A percentile compares a stretch with the other conserved stretches of the same genome.
Conservation (phyloP, 2,329 filamentous ascomycete genomes). For the Macrophomina phaseolina region DNA sequence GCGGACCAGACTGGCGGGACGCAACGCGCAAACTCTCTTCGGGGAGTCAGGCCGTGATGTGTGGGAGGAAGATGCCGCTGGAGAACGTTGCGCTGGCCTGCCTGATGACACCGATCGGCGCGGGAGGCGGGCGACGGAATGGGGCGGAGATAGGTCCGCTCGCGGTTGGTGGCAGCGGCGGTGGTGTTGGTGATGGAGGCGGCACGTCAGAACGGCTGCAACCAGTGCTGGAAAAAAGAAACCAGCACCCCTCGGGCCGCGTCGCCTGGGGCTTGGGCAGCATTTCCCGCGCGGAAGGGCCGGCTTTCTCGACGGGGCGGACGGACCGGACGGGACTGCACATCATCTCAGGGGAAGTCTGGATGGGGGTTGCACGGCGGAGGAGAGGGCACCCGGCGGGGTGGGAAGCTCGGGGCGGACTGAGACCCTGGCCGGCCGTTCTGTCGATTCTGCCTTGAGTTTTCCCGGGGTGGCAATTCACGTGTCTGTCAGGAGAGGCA, state of each 20-base stretch:
- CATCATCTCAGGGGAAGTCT: slow-evolving; percentile 12
- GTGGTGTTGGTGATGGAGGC: not conserved
- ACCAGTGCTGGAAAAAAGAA: slow-evolving; percentile 13
- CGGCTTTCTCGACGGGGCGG: not conserved
- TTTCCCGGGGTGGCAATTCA: slow-evolving; percentile 10
- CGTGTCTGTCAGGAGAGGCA: slow-evolving; percentile 22
- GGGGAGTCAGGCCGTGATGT: slow-evolving; percentile 9
- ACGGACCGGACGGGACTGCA: slow-evolving; percentile 22
- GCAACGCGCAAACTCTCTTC: slow-evolving; percentile 8
- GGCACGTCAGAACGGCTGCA: slow-evolving; percentile 17
- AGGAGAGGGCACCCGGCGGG: not conserved
- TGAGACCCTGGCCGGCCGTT: not conserved
- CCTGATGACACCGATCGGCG: not conserved
- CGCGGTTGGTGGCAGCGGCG: not conserved
- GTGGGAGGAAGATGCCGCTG: slow-evolving; percentile 2
- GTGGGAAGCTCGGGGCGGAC: slow-evolving; percentile 18
- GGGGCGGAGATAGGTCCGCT: slow-evolving; percentile 10
- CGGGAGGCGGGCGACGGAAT: not conserved
- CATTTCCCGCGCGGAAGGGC: slow-evolving; percentile 18
- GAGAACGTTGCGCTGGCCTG: slow-evolving; percentile 11
- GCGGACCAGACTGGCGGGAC: not conserved
- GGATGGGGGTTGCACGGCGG: not conserved
- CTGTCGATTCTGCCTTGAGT: not conserved
- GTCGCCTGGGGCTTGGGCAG: slow-evolving; percentile 21
- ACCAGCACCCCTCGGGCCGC: slow-evolving; percentile 7